Evolutionary conservation across 208 protist genomes (phyloP), one percentile per base, ranked within the genome.

Genomic region (Phytomonas sp.): DNA sequence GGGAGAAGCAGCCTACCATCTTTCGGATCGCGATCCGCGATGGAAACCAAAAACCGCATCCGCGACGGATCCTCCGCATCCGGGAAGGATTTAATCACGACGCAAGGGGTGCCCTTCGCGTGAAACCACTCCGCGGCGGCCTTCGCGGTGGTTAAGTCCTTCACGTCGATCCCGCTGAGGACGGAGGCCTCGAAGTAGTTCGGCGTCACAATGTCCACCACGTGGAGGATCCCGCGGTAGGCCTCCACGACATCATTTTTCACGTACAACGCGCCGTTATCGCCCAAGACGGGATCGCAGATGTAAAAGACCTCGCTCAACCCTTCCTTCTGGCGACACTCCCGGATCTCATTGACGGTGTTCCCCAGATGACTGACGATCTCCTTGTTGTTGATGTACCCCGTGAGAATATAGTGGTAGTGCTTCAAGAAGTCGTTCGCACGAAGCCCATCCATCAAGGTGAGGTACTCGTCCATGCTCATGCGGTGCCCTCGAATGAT

Each of bases 271-370:
- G 81, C 75, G 9, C 93, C 92, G 63, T 98, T 81, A 69, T 99
- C 97, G 36, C 97, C 97, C 67, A 98, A 83, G 3, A 99, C 97
- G 0, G 97, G 96, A 71, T 99, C 97, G 81, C 97, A 99, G 34
- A 97, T 77, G 71, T 87, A 97, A 20, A 72, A 78, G 0, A 87
- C 64, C 32, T 76, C 73, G 20, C 78, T 73, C 53, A 61, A 36
- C 40, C 34, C 56, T 6, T 60, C 71, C 46, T 83, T 67, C 61
- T 88, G 80, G 56, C 70, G 60, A 62, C 85, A 62, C 26, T 74
- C 56, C 20, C 89, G 84, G 17, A 98, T 72, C 77, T 89, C 78
- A 0, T 68, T 32, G 17, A 97, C 64, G 15, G 90, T 87, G 3
- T 72, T 65, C 23, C 79, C 66, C 13, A 98, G 67, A 32, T 81